Conservation (phyloP, 176 grass and related monocot genomes). For the Aegilops sharonensis region DNA sequence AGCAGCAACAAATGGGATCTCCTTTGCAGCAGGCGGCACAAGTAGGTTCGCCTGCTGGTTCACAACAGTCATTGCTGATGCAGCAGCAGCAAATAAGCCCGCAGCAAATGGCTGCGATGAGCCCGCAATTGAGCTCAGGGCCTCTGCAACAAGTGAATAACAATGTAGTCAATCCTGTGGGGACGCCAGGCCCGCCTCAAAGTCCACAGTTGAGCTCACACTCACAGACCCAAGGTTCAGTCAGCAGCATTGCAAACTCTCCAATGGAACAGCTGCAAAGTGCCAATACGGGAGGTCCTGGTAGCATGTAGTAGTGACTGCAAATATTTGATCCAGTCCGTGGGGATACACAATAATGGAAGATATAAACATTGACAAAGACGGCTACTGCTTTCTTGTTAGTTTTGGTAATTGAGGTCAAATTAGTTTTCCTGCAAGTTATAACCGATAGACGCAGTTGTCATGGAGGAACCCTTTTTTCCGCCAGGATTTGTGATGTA, state of each 20-base stretch:
- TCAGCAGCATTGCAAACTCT: constrained; percentile 85
- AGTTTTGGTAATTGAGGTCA: constrained; percentile 34
- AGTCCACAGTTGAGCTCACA: constrained; percentile 96
- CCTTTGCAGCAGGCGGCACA: constrained; percentile 47
- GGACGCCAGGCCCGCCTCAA: constrained; percentile 62
- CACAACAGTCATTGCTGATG: constrained; percentile 61
- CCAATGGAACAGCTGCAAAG: constrained; percentile 98
- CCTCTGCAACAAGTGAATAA: constrained; percentile 69
- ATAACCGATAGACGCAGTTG: constrained; percentile 30
- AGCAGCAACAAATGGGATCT: constrained; percentile 65
- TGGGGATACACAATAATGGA: constrained; percentile 24
- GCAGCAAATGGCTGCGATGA: constrained; percentile 82
- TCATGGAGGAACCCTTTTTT: background rate
- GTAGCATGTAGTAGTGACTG: constrained; percentile 37
- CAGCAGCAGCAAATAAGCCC: constrained; percentile 82
- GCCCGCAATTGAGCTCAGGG: constrained; percentile 81
- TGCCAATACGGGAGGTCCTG: constrained; percentile 56
- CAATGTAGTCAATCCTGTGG: constrained; percentile 31
- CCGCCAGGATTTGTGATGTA: constrained; percentile 26
- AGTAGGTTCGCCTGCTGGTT: constrained; percentile 71
- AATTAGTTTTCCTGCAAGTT: constrained; percentile 33
- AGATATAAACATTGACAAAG: constrained; percentile 17
- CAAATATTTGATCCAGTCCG: constrained; percentile 15
- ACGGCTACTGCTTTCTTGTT: constrained; percentile 9
- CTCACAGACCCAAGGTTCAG: constrained; percentile 89